Conservation (phyloP, 805 yeast species). For the Wickerhamiella bombiphila region DNA sequence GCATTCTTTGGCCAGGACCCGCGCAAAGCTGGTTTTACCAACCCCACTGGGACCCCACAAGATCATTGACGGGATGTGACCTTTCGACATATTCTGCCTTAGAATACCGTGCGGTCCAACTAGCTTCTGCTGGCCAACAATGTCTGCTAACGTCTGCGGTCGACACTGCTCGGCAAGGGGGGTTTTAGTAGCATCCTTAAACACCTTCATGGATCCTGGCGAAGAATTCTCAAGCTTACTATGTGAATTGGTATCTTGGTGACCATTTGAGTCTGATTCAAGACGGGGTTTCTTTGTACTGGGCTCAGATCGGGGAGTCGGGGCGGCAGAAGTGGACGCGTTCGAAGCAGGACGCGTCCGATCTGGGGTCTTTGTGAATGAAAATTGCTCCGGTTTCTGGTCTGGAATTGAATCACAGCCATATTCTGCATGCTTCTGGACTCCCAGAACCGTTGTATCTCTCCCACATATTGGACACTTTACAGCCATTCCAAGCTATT, state of each 20-base stretch:
- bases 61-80: conserved; percentile 57
- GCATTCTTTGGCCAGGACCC: conserved; percentile 44
- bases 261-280: no score
- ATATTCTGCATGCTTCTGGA: conserved; percentile 23
- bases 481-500: conserved; percentile 9
- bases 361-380: no score
- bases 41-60: conserved; percentile 96
- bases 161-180: conserved; percentile 73
- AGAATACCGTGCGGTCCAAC: conserved; percentile 51
- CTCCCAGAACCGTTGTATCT: conserved; percentile 19
- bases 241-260: no score
- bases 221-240: no score
- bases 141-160: conserved; percentile 55
- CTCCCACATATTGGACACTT: conserved; percentile 23
- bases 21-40: conserved; percentile 73
- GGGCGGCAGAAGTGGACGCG: no score
- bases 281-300: no score
- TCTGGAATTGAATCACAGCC: conserved; percentile 20
- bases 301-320: no score
- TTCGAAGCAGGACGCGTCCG: no score
- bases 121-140: conserved; percentile 75
- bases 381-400: neutral
- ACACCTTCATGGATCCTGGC: no score
- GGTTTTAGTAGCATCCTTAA: neutral
- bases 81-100: conserved; percentile 43